A percentile compares a stretch with the other conserved stretches of the same genome.
Evolutionary conservation across 108 stramenopile species (phyloP).

Genomic region (Cyclostephanos invisitatus): DNA sequence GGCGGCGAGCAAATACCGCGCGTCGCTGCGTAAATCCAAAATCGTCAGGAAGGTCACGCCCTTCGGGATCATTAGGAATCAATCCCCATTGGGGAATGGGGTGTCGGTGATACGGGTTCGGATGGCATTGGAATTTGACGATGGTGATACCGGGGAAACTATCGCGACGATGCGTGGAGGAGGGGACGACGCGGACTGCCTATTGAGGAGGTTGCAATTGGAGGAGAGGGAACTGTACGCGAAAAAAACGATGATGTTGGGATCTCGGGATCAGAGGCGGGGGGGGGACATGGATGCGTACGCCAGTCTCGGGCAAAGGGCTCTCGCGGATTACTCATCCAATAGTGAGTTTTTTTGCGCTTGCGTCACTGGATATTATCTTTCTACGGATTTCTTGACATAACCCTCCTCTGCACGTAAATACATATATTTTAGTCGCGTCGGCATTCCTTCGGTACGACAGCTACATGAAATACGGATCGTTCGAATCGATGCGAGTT

Average conservation of each 20-base stretch:
- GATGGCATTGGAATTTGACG: conserved; percentile 29
- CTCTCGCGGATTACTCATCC: conserved; percentile 27
- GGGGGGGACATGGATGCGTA: conserved; percentile 3
- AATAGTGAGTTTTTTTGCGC: conserved; percentile 27
- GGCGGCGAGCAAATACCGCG: conserved; percentile 30
- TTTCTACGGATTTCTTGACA: no score
- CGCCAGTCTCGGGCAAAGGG: conserved; percentile 7
- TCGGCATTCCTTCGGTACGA: conserved; percentile 16
- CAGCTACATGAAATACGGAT: conserved; percentile 35
- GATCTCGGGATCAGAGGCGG: conserved; percentile 4
- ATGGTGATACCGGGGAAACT: not conserved
- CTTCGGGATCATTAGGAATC: conserved; percentile 39
- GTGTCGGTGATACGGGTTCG: conserved; percentile 43
- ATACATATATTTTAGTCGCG: conserved; percentile 4
- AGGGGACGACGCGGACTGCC: not conserved
- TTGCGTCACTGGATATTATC: not conserved
- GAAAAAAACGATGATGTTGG: conserved; percentile 21
- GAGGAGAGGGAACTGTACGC: conserved; percentile 37
- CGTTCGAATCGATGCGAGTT: conserved; percentile 32
- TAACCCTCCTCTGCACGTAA: not conserved
- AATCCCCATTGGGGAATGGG: conserved; percentile 40
- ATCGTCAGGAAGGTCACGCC: conserved; percentile 31
- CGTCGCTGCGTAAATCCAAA: conserved; percentile 18
- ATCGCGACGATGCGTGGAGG: not conserved
- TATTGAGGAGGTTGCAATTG: conserved; percentile 29